Conservation (phyloP, 1,139 yeast genomes). For the Casaregolazyma suthepensis region DNA sequence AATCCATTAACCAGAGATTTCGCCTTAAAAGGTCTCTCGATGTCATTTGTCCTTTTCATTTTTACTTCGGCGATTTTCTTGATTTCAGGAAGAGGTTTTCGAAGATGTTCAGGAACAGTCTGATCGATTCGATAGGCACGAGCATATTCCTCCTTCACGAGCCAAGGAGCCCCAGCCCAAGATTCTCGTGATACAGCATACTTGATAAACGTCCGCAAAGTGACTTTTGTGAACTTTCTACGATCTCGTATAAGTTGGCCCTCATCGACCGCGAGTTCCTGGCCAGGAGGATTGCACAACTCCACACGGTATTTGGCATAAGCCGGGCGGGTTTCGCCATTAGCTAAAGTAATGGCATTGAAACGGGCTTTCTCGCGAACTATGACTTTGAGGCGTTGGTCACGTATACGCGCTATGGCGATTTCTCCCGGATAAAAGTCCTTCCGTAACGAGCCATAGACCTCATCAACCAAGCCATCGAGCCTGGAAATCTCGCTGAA, state of each 20-base stretch:
- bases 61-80: constrained; percentile 4
- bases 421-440: constrained; percentile 92
- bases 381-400: constrained; percentile 42
- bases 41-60: neutral
- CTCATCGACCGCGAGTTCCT: constrained; percentile 67
- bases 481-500: constrained; percentile 79
- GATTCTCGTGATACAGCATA: constrained; percentile 75
- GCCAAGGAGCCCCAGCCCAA: constrained; percentile 95
- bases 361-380: constrained; percentile 50
- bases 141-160: constrained; percentile 70
- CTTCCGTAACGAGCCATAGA: constrained; percentile 58
- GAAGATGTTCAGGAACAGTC: constrained; percentile 30
- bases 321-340: constrained; percentile 50
- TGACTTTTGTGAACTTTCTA: constrained; percentile 81
- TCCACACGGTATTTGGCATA: constrained; percentile 68
- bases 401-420: constrained; percentile 51
- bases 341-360: constrained; percentile 35
- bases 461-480: constrained; percentile 82
- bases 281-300: constrained; percentile 40
- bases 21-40: neutral
- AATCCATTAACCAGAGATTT: constrained; percentile 1
- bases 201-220: constrained; percentile 82
- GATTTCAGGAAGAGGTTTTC: constrained; percentile 6
- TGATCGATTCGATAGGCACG: constrained; percentile 33
- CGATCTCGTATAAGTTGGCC: constrained; percentile 74